Conservation (phyloP, 1,284 basidiomycete species). For the Pholiota adiposa region DNA sequence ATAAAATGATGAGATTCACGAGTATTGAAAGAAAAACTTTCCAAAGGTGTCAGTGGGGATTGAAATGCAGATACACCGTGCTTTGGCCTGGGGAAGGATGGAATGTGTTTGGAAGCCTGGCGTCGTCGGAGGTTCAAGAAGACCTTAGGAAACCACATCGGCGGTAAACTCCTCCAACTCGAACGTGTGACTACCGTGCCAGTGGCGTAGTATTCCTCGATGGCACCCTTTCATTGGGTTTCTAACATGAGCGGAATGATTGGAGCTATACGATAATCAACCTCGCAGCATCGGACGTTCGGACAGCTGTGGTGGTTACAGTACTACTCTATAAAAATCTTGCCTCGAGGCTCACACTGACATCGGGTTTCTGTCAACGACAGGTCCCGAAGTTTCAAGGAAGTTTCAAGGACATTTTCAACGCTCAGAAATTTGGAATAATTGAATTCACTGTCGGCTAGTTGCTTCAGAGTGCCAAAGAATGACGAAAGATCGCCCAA, state of each 20-base stretch:
- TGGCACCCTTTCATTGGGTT: not conserved
- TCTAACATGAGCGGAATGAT: not conserved
- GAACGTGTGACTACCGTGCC: not conserved
- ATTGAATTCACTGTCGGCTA: not conserved
- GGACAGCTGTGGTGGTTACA: not conserved
- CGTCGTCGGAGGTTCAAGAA: not conserved
- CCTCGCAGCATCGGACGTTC: not conserved
- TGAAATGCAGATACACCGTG: not conserved
- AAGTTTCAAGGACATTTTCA: not conserved
- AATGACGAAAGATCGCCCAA: not conserved
- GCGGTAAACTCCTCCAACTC: not conserved
- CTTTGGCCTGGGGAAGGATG: not conserved
- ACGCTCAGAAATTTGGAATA: not conserved
- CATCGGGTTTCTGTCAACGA: not conserved
- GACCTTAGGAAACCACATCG: not conserved
- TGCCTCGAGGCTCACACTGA: not conserved
- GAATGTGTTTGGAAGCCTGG: not conserved
- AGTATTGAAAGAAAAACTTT: not conserved
- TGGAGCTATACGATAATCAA: not conserved
- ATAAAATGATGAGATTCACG: not conserved
- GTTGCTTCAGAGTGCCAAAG: not conserved
- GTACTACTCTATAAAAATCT: not conserved
- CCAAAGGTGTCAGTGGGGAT: not conserved
- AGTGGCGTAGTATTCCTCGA: not conserved
- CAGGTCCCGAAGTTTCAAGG: not conserved